phyloP scores from a whole-genome alignment of 768 basidiomycete species.

The Macrolepiota albuminosa region DNA sequence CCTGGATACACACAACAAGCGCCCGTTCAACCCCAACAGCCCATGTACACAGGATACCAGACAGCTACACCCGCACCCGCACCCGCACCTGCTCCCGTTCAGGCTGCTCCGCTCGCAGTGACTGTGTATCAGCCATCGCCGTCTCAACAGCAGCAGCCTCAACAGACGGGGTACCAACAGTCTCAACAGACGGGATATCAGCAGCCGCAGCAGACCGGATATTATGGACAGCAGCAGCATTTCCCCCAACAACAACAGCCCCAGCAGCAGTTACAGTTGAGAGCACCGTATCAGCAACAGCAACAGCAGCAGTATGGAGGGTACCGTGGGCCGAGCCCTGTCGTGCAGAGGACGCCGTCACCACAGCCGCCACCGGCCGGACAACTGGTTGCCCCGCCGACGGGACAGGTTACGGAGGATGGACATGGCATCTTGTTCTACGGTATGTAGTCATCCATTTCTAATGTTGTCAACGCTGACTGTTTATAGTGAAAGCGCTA shows the following conservation, averaged over 20 bases:
- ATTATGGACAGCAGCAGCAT: constrained; percentile 22
- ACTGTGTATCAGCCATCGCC: constrained; percentile 21
- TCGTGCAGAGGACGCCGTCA: constrained; percentile 42
- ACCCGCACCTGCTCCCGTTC: neutral
- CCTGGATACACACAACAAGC: constrained; percentile 27
- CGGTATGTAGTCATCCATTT: constrained; percentile 45
- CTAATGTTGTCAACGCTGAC: neutral
- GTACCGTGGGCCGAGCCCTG: constrained; percentile 42
- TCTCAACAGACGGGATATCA: constrained; percentile 15
- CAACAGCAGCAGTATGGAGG: constrained; percentile 25
- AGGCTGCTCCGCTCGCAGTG: constrained; percentile 8
- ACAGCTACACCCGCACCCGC: neutral
- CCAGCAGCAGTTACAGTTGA: constrained; percentile 20
- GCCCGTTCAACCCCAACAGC: constrained; percentile 16
- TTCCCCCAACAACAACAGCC: constrained; percentile 19
- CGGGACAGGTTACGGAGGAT: constrained; percentile 76
- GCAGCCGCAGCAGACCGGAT: constrained; percentile 9
- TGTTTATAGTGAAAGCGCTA: constrained; percentile 70
- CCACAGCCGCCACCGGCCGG: constrained; percentile 35
- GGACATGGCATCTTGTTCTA: constrained; percentile 85
- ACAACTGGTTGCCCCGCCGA: constrained; percentile 41
- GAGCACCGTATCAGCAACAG: constrained; percentile 28
- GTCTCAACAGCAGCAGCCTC: constrained; percentile 19
- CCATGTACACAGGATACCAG: constrained; percentile 19
- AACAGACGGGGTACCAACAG: constrained; percentile 16